These are phyloP conservation scores for Nemania sp. DNA, from an alignment of 2,329 filamentous ascomycete genomes.

Conservation along the genomic window DNA sequence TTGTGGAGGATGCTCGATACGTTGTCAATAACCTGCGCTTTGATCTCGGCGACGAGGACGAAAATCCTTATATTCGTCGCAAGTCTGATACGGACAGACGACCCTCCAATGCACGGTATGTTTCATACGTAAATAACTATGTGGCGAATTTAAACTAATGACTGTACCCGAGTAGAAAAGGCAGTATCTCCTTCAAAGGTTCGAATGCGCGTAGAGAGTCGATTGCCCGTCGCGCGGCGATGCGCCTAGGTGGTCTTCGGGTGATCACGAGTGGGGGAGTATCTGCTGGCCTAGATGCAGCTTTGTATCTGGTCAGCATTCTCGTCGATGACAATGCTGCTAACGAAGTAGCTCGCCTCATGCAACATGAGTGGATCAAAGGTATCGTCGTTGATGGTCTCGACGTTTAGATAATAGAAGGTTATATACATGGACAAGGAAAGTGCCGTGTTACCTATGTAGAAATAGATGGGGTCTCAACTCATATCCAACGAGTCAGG, in stretches of 20 bases:
- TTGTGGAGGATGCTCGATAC: constrained; percentile 83
- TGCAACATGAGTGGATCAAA: constrained; percentile 90
- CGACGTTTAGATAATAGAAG: constrained; percentile 72
- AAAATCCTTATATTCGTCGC: constrained; percentile 85
- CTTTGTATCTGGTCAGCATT: constrained; percentile 86
- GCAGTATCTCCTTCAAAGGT: constrained; percentile 83
- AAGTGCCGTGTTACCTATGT: constrained; percentile 29
- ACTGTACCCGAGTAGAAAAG: constrained; percentile 69
- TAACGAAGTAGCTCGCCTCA: constrained; percentile 76
- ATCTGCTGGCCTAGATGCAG: constrained; percentile 83
- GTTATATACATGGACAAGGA: constrained; percentile 20
- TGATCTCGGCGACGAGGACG: constrained; percentile 82
- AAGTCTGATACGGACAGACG: constrained; percentile 75
- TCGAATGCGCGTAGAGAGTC: constrained; percentile 82
- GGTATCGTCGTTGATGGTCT: constrained; percentile 85
- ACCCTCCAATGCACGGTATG: constrained; percentile 71
- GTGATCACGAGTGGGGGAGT: constrained; percentile 85
- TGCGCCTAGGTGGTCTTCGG: constrained; percentile 76
- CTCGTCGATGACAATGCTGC: constrained; percentile 82
- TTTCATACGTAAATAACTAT: constrained; percentile 24
- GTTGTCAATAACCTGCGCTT: constrained; percentile 93
- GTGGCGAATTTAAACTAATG: constrained; percentile 40
- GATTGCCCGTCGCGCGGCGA: constrained; percentile 79
- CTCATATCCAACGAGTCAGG: constrained; percentile 33
- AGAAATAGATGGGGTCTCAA: constrained; percentile 31